A percentile compares a stretch with the other conserved stretches of the same genome.
These are phyloP conservation scores for Lanmaoa pseudosensibilis DNA, from an alignment of 768 basidiomycete species.

Conservation along the genomic window DNA sequence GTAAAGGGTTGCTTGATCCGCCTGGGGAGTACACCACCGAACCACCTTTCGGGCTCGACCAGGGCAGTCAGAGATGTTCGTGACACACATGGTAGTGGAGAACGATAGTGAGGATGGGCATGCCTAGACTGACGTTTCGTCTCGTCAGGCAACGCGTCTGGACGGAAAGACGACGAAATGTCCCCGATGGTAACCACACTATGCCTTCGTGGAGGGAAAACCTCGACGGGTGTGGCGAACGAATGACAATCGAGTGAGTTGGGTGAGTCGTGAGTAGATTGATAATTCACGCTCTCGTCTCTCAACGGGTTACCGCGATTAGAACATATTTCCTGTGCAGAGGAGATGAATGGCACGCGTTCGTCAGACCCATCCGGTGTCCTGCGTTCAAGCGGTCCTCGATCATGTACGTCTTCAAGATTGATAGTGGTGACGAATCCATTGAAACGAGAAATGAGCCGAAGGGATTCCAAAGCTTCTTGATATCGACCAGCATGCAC, in stretches of 20 bases:
- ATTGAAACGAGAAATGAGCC: constrained; percentile 85
- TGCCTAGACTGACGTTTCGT: constrained; percentile 14
- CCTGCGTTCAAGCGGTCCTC: constrained; percentile 25
- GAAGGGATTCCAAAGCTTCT: constrained; percentile 82
- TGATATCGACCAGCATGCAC: constrained; percentile 82
- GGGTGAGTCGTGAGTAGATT: constrained; percentile 31
- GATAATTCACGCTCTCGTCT: constrained; percentile 29
- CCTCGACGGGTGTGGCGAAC: constrained; percentile 27
- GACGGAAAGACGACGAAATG: constrained; percentile 17
- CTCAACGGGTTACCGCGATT: constrained; percentile 6
- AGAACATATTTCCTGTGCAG: constrained; percentile 12
- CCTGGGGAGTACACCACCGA: constrained; percentile 49
- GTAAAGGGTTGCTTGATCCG: constrained; percentile 56
- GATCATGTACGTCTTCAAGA: constrained; percentile 67
- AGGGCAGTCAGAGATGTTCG: constrained; percentile 40
- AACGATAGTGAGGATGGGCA: background rate
- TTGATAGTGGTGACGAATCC: constrained; percentile 67
- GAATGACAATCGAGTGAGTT: constrained; percentile 29
- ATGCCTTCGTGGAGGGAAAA: constrained; percentile 22
- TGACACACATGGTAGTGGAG: constrained; percentile 11
- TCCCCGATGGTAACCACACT: constrained; percentile 33
- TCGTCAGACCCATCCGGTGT: constrained; percentile 24
- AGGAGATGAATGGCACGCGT: constrained; percentile 28
- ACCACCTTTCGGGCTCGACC: constrained; percentile 39
- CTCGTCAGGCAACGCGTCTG: constrained; percentile 11